Evolutionary conservation across 2,329 filamentous ascomycete species (phyloP).

Genomic region (Aureobasidium sp.): DNA sequence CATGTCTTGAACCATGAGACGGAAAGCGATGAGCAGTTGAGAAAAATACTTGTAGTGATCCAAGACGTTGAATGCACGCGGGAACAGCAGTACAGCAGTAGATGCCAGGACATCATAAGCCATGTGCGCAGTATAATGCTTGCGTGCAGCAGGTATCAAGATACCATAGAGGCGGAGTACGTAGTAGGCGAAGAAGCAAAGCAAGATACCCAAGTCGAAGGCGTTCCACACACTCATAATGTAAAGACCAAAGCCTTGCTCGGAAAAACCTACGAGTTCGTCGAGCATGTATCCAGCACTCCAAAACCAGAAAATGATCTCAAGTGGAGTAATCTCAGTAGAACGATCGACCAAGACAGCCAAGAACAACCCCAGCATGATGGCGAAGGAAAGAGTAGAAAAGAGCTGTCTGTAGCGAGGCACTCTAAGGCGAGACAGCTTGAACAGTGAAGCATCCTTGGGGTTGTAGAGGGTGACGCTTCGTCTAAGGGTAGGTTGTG

Average conservation of each 20-base stretch:
- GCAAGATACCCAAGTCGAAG: constrained; percentile 82
- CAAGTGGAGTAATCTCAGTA: constrained; percentile 69
- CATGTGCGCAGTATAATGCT: constrained; percentile 65
- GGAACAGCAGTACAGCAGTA: constrained; percentile 81
- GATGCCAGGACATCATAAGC: constrained; percentile 92
- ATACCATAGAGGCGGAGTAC: constrained; percentile 82
- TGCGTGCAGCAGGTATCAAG: constrained; percentile 63
- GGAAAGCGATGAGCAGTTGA: constrained; percentile 85
- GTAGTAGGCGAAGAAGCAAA: constrained; percentile 82
- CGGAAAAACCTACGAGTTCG: constrained; percentile 90
- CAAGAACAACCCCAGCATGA: constrained; percentile 76
- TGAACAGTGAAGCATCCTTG: constrained; percentile 80
- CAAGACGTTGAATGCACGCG: constrained; percentile 82
- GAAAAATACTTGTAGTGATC: constrained; percentile 97
- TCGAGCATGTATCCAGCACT: constrained; percentile 95
- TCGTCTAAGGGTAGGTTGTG: constrained; percentile 35
- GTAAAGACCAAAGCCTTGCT: constrained; percentile 92
- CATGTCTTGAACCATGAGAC: constrained; percentile 86
- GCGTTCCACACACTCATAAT: constrained; percentile 98
- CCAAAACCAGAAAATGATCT: constrained; percentile 96
- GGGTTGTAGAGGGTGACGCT: constrained; percentile 86
- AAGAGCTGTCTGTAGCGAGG: constrained; percentile 87
- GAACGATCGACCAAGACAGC: constrained; percentile 71
- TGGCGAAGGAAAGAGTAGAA: constrained; percentile 76
- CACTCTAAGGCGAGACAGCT: constrained; percentile 81